Evolutionary conservation across 257 asterid species (phyloP).

Genomic region (Salvia rosmarinus): DNA sequence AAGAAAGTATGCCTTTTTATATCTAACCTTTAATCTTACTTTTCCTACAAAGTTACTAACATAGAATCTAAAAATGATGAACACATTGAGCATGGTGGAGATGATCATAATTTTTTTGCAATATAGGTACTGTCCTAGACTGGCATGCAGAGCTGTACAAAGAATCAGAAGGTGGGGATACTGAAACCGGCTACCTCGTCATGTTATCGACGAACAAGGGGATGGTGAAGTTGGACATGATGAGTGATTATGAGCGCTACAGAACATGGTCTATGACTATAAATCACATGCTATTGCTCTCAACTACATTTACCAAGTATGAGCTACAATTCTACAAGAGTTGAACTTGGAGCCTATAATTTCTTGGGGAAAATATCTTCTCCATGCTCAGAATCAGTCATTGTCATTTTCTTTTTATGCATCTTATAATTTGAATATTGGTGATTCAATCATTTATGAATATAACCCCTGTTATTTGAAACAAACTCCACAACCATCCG

Average conservation of each 20-base stretch:
- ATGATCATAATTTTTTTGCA: background rate
- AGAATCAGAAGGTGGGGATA: conserved; percentile 56
- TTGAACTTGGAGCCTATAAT: conserved; percentile 31
- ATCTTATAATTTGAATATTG: conserved; percentile 32
- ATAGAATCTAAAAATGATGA: background rate
- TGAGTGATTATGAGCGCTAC: conserved; percentile 61
- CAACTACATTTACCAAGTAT: conserved; percentile 58
- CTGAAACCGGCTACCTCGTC: conserved; percentile 63
- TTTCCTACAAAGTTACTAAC: background rate
- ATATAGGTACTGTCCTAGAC: conserved; percentile 57
- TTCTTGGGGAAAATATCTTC: conserved; percentile 23
- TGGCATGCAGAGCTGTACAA: conserved; percentile 70
- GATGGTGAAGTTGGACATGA: conserved; percentile 69
- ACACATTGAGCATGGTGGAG: conserved; percentile 2
- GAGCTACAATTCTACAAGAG: conserved; percentile 58
- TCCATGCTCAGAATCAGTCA: conserved; percentile 27
- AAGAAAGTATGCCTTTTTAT: conserved; percentile 59
- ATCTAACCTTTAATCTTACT: background rate
- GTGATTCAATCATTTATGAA: conserved; percentile 35
- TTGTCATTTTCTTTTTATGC: conserved; percentile 24
- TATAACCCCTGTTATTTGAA: conserved; percentile 25
- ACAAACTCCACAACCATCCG: background rate
- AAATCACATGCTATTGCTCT: conserved; percentile 77
- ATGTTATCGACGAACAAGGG: conserved; percentile 74
- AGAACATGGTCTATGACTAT: conserved; percentile 77